Percentiles rank a stretch among this genome's conserved stretches.
These are phyloP conservation scores for Begonia fuchsioides DNA, from an alignment of 306 rosid species.

Conservation along the genomic window DNA sequence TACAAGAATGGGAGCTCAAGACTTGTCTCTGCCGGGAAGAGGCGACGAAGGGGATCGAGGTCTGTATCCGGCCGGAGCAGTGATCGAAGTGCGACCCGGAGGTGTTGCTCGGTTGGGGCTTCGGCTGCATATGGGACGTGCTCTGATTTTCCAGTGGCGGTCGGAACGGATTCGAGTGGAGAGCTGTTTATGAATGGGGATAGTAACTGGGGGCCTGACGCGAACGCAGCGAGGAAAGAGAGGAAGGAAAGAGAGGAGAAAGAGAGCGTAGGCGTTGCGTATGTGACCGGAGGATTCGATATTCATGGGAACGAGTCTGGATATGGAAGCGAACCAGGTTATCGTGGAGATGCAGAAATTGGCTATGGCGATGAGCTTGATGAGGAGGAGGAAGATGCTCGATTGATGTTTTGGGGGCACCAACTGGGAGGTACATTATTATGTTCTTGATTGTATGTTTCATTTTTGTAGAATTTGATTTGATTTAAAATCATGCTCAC, in stretches of 20 bases:
- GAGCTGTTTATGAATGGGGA: constrained; percentile 86
- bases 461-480: too few species aligned
- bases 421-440: constrained; percentile 39
- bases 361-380: constrained; percentile 94
- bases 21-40: constrained; percentile 44
- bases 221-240: constrained; percentile 68
- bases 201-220: constrained; percentile 81
- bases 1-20: constrained; percentile 23
- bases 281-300: constrained; percentile 55
- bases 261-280: constrained; percentile 51
- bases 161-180: constrained; percentile 91
- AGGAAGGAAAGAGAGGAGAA: constrained; percentile 73
- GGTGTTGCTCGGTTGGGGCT: constrained; percentile 88
- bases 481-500: too few species aligned
- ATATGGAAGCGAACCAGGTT: constrained; percentile 96
- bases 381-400: constrained; percentile 82
- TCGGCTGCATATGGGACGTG: constrained; percentile 87
- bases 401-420: constrained; percentile 69
- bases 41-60: constrained; percentile 82
- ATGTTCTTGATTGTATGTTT: too few species aligned
- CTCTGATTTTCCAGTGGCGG: constrained; percentile 87
- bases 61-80: constrained; percentile 98
- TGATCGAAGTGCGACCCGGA: constrained; percentile 73
- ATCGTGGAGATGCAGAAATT: constrained; percentile 96
- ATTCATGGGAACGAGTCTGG: constrained; percentile 77